Conservation (phyloP, 2,329 filamentous ascomycete genomes). For the Parasarocladium wereldwijsianum region DNA sequence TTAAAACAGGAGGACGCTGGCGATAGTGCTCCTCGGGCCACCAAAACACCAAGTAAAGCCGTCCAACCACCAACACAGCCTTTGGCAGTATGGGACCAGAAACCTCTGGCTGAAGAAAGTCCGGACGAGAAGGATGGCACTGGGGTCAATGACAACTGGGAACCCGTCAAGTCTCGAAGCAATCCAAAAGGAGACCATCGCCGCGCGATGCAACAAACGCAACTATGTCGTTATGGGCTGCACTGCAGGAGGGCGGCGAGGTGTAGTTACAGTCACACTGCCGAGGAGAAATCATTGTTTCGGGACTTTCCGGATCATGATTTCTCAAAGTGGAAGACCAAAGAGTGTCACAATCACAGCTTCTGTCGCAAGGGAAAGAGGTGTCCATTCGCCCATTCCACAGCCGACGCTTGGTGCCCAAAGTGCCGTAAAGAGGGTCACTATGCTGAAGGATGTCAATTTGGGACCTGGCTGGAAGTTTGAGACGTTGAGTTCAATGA, state of each 20-base stretch:
- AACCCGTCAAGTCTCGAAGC: background rate
- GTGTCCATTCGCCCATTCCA: slow-evolving; percentile 5
- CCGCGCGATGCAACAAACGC: slow-evolving; percentile 2
- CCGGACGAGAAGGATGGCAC: background rate
- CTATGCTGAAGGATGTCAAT: slow-evolving; percentile 4
- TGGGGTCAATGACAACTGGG: background rate
- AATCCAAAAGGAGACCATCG: background rate
- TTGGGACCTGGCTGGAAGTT: too few relatives aligned
- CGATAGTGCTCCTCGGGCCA: background rate
- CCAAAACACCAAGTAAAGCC: too few relatives aligned
- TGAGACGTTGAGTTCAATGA: too few relatives aligned
- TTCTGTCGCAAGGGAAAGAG: slow-evolving; percentile 1
- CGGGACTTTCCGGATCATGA: background rate
- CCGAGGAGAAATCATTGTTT: slow-evolving; percentile 1
- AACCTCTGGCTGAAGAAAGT: too few relatives aligned
- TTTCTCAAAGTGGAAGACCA: slow-evolving; percentile 6
- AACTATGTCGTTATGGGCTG: slow-evolving; percentile 4
- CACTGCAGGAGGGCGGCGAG: slow-evolving; percentile 5
- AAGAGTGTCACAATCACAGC: slow-evolving; percentile 2
- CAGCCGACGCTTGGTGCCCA: slow-evolving; percentile 5
- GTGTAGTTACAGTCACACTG: slow-evolving; percentile 4
- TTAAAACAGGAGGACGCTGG: background rate
- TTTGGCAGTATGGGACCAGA: too few relatives aligned
- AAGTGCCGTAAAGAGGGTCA: slow-evolving; percentile 4
- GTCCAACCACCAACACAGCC: background rate